These are phyloP conservation scores for Pyrenochaeta sp. DNA, from an alignment of 2,329 filamentous ascomycete genomes.

Conservation along the genomic window DNA sequence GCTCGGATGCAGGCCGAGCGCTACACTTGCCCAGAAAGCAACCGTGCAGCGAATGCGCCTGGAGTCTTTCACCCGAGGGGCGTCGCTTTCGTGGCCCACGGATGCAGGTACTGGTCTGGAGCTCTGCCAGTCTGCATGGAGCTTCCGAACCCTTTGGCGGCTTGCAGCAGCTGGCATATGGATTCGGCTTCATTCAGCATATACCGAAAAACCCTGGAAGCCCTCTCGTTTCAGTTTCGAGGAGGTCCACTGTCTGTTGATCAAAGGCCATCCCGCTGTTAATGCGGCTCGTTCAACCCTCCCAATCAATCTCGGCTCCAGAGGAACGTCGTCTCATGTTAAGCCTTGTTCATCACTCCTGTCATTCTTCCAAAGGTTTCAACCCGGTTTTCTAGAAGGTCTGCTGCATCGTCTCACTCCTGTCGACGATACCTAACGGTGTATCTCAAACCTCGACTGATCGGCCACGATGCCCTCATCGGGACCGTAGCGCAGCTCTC, in stretches of 20 bases:
- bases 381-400: constrained; percentile 42
- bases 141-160: neutral
- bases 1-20: neutral
- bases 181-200: constrained; percentile 14
- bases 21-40: constrained; percentile 6
- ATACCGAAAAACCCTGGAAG: constrained; percentile 21
- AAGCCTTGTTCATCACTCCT: constrained; percentile 23
- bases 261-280: constrained; percentile 25
- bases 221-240: constrained; percentile 32
- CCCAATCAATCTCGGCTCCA: constrained; percentile 22
- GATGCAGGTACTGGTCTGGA: constrained; percentile 12
- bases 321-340: constrained; percentile 25
- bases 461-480: constrained; percentile 24
- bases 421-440: constrained; percentile 28
- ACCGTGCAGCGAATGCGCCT: neutral
- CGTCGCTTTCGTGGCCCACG: neutral
- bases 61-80: neutral
- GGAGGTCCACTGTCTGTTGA: constrained; percentile 14
- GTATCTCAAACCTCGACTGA: constrained; percentile 29
- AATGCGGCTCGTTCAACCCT: constrained; percentile 37
- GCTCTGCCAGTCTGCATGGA: constrained; percentile 2
- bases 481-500: constrained; percentile 14
- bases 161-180: constrained; percentile 14
- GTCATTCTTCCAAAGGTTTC: constrained; percentile 40
- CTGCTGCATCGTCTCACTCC: constrained; percentile 16